Conservation (phyloP, 805 yeast genomes). For the Hanseniaspora guilliermondii region DNA sequence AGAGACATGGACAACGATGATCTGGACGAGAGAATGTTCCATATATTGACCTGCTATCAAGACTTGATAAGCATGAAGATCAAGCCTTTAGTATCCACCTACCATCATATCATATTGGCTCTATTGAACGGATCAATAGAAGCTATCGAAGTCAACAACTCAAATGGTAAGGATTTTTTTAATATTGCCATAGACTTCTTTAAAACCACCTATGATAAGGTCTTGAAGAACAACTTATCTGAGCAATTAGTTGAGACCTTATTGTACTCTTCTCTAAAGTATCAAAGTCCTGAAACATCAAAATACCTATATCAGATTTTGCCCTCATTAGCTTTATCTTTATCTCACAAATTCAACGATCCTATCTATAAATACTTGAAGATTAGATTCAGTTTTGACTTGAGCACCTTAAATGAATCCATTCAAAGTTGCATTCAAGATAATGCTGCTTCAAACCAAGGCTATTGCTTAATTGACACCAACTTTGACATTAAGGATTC, state of each 20-base stretch:
- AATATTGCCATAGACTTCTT: conserved; percentile 40
- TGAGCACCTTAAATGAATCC: background rate
- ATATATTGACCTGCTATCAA: conserved; percentile 53
- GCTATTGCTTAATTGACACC: conserved; percentile 20
- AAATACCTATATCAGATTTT: conserved; percentile 1
- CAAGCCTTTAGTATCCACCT: conserved; percentile 47
- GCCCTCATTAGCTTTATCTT: background rate
- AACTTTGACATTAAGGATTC: conserved; percentile 37
- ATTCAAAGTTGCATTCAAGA: background rate
- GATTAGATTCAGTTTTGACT: conserved; percentile 2
- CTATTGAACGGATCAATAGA: conserved; percentile 39
- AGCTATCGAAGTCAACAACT: conserved; percentile 30
- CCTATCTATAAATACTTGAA: background rate
- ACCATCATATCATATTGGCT: conserved; percentile 38
- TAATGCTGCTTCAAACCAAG: conserved; percentile 1
- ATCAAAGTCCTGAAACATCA: conserved; percentile 20
- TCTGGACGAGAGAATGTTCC: conserved; percentile 49
- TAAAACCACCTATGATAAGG: conserved; percentile 24
- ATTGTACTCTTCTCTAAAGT: conserved; percentile 34
- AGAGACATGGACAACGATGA: conserved; percentile 42
- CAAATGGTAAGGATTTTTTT: conserved; percentile 36
- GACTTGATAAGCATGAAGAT: conserved; percentile 43
- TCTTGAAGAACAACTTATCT: conserved; percentile 29
- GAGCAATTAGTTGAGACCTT: conserved; percentile 36
- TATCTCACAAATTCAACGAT: background rate